Evolutionary conservation across 176 grass and related monocot genomes (phyloP), one percentile per base, ranked within the genome.

Genomic region (Oryza longistaminata): DNA sequence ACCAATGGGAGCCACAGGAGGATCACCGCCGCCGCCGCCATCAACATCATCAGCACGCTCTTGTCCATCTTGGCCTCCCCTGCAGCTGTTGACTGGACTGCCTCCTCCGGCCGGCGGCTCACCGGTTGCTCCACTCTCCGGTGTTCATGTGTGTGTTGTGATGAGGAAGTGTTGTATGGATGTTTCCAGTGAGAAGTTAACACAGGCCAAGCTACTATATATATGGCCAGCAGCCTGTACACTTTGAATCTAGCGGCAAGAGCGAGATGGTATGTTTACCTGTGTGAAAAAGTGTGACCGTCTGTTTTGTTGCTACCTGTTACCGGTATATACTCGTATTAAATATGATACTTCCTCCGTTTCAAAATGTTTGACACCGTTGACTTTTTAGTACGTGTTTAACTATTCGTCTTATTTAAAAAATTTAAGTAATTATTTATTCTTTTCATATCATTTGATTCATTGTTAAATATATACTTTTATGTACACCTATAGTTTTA

Each of bases 1-100:
- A 88, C 76, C 80, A 96, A 40, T 22, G 94, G 94, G 25, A 93
- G 87, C 52, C 92, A 76, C 3, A 96, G 91, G 73, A 96, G 83
- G 70, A 70, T 35, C 6, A 55, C 70, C 10, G 88, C 70, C 11
- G 19, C 21, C 50, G 81, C 62, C 31, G 19, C 77, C 55, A 83
- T 55, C 78, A 89, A 0, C 67, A 81, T 14, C 69, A 82, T 33
- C 68, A 91, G 27, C 12, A 71, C 39, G 16, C 68, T 16, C 15
- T 48, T 87, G 74, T 58, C 71, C 84, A 90, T 90, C 46, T 19
- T 22, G 12, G 60, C 1, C 22, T 22, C 5, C 17, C 12, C 31
- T 76, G 72, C 65, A 19, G 19, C 6, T 55, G 60, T 67, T 45
- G 64, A 39, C 55, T 61, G 62, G 66, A 58, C 44, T 26, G 26